Evolutionary conservation across 1,284 basidiomycete genomes (phyloP).

Genomic region (Pyrrhoderma lamaoense): DNA sequence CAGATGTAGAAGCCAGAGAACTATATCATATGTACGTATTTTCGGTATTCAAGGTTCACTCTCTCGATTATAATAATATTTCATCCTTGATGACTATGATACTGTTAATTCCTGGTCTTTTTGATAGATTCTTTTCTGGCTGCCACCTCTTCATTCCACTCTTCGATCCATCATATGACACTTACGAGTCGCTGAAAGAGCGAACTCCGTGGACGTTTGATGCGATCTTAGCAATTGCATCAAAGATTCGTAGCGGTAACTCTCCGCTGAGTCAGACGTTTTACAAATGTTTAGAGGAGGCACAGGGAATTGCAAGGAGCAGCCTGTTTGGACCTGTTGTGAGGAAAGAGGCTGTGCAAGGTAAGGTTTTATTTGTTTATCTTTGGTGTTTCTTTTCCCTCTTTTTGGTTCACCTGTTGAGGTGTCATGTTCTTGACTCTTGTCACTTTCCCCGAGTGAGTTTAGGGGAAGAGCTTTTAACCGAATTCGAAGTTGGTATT

Average conservation of each 20-base stretch:
- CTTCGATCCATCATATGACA: conserved; percentile 86
- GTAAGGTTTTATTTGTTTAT: conserved; percentile 32
- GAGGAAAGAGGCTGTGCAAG: conserved; percentile 90
- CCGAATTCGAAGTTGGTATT: background rate
- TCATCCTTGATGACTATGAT: too few species aligned
- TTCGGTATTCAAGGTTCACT: conserved; percentile 19
- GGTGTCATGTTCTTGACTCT: too few species aligned
- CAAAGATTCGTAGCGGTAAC: conserved; percentile 86
- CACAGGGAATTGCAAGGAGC: conserved; percentile 88
- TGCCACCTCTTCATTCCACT: conserved; percentile 93
- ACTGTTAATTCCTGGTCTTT: too few species aligned
- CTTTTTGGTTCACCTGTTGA: too few species aligned
- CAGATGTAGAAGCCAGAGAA: conserved; percentile 71
- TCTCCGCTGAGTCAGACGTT: conserved; percentile 78
- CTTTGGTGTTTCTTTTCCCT: too few species aligned
- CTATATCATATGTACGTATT: conserved; percentile 70
- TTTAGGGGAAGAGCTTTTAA: too few species aligned
- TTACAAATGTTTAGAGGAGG: conserved; percentile 87
- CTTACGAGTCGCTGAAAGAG: conserved; percentile 83
- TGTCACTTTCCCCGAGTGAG: too few species aligned
- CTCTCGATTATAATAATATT: conserved; percentile 27
- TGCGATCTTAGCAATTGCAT: conserved; percentile 83
- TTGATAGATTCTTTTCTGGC: conserved; percentile 84
- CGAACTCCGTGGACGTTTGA: conserved; percentile 92
- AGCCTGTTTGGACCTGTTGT: conserved; percentile 89